Evolutionary conservation across 202 grass and related monocot species (phyloP).

Genomic region (Carex arenaria): DNA sequence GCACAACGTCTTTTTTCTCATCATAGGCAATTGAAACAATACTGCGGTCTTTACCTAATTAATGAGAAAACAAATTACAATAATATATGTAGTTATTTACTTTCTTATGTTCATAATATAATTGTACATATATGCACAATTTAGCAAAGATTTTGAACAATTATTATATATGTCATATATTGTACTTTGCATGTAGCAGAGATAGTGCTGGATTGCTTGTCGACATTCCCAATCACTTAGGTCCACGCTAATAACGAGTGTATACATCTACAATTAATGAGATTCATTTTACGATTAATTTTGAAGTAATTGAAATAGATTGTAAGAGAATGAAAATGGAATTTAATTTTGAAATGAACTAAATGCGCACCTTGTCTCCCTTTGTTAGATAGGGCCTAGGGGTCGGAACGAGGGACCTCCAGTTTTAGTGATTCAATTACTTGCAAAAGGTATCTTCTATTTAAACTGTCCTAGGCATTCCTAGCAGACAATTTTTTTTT

Average conservation of each 20-base stretch:
- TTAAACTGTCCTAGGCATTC: not conserved
- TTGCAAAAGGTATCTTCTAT: not conserved
- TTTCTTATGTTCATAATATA: not conserved
- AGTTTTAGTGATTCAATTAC: not conserved
- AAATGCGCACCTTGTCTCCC: constrained; percentile 1
- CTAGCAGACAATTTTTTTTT: not conserved
- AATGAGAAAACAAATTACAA: not conserved
- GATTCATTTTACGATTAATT: not conserved
- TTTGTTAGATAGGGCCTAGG: not conserved
- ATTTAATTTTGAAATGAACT: not conserved
- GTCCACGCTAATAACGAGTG: not conserved
- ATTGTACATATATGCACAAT: too few relatives aligned
- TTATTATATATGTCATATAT: not conserved
- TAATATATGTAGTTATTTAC: not conserved
- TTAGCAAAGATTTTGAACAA: not conserved
- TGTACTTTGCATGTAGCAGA: constrained; percentile 6
- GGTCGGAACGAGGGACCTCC: not conserved
- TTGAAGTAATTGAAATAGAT: not conserved
- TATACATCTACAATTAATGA: not conserved
- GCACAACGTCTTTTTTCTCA: not conserved
- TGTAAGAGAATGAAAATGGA: not conserved
- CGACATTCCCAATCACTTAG: not conserved
- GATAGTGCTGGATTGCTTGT: not conserved
- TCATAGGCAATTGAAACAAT: not conserved
- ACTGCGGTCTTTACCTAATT: not conserved